Conservation (phyloP, 2,329 filamentous ascomycete species). For the Fusarium sororula region DNA sequence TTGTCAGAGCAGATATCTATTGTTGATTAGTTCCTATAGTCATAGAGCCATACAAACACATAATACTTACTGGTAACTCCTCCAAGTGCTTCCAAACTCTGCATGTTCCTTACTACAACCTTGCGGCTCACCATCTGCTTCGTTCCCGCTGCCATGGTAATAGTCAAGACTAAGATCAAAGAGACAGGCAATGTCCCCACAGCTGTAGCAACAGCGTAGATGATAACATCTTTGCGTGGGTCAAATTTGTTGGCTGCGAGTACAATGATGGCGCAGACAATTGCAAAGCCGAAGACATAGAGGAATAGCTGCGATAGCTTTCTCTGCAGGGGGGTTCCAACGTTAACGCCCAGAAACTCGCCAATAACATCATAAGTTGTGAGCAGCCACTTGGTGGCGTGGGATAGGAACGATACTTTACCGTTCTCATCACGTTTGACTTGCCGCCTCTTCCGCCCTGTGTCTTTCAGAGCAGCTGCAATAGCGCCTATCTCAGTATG, state of each 20-base stretch:
- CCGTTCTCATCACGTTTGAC: slow-evolving; percentile 56
- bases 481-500: slow-evolving; percentile 70
- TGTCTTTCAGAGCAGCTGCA: slow-evolving; percentile 57
- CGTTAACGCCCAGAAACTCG: slow-evolving; percentile 56
- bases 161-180: slow-evolving; percentile 63
- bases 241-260: slow-evolving; percentile 41
- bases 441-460: slow-evolving; percentile 44
- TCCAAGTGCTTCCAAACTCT: slow-evolving; percentile 54
- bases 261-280: slow-evolving; percentile 36
- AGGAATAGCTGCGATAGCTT: slow-evolving; percentile 75
- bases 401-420: slow-evolving; percentile 44
- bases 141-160: slow-evolving; percentile 63
- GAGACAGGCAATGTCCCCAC: slow-evolving; percentile 58
- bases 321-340: slow-evolving; percentile 75
- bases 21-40: neutral
- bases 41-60: fast-evolving
- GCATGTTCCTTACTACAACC: slow-evolving; percentile 59
- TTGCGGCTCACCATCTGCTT: slow-evolving; percentile 59
- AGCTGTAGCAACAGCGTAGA: slow-evolving; percentile 53
- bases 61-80: slow-evolving; percentile 55
- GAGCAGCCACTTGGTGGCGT: slow-evolving; percentile 46
- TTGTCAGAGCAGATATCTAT: slow-evolving; percentile 48
- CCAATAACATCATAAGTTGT: slow-evolving; percentile 41
- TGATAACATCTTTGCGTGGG: slow-evolving; percentile 48
- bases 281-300: slow-evolving; percentile 52